Evolutionary conservation across 371 early-diverging fungal species (phyloP).

Genomic region (Syncephalastrum monosporum): DNA sequence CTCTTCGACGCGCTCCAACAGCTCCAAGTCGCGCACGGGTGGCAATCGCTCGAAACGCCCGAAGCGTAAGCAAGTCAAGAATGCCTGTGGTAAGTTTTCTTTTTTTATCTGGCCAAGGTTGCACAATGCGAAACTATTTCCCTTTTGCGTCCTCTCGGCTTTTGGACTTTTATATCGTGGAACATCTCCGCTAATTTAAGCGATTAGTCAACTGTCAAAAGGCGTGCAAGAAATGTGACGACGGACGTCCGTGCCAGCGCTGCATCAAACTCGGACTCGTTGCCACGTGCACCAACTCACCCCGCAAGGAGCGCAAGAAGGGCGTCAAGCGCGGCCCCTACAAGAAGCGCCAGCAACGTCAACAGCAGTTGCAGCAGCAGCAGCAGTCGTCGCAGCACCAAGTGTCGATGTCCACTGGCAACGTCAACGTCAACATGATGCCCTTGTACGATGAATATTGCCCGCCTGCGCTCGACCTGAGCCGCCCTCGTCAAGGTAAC

Average conservation of each 20-base stretch:
- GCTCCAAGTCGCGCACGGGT: no score
- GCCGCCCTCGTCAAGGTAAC: no score
- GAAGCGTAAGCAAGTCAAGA: constrained; percentile 75
- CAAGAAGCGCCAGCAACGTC: constrained; percentile 42
- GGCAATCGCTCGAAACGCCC: constrained; percentile 19
- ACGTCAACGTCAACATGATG: no score
- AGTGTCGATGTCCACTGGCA: no score
- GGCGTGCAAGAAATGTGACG: constrained; percentile 93
- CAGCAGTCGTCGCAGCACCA: no score
- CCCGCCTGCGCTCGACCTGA: no score
- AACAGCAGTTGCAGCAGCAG: no score
- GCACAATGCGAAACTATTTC: constrained; percentile 7
- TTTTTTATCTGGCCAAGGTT: constrained; percentile 1
- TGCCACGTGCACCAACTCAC: constrained; percentile 76
- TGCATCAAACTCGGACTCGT: constrained; percentile 76
- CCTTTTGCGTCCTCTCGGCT: constrained; percentile 8
- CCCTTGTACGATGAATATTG: no score
- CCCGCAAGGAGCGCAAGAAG: constrained; percentile 83
- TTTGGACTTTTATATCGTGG: no score
- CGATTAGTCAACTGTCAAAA: constrained; percentile 83
- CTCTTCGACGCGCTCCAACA: no score
- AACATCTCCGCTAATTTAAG: constrained; percentile 6
- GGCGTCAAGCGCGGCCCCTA: constrained; percentile 88
- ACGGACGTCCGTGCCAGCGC: constrained; percentile 83
- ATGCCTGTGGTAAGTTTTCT: constrained; percentile 69